Evolutionary conservation across 805 yeast species (phyloP), one percentile per base, ranked within the genome.

Genomic region (Candida yuanshanica): DNA sequence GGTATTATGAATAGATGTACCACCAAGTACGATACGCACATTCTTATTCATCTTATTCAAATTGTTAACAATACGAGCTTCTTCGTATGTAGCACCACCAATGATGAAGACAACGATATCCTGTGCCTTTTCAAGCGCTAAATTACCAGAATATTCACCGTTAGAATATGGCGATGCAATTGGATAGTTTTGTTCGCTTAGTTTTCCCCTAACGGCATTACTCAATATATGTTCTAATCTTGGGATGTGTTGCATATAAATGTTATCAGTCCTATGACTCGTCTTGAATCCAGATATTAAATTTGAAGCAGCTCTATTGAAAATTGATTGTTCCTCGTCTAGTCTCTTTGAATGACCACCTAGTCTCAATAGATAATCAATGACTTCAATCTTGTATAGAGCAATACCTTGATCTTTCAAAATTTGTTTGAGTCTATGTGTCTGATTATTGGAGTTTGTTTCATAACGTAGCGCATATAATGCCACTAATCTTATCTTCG

Each of bases 61-160:
- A 46, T 88, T 85, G 41, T 83, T 78, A 5, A 90, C 78, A 20
- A 89, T 63, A 46, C 96, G 74, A 0, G 95, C 86, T 59, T 93
- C 99, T 60, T 91, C 98, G 58, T 78, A 88, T 1, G 98, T 91
- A 2, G 76, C 83, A 13, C 99, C 99, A 6, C 97, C 98, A 38
- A 87, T 77, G 39, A 84, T 63, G 56, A 79, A 85, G 1, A 85
- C 66, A 4, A 85, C 71, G n/a, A 85, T 66, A 51, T 84, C 90
- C 52, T 81, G 85, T 1, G 75, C 69, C 21, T 68, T 65, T 22
- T 66, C 65, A 26, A 36, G 14, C 40, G 52, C 40, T 20, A 55
- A n/a, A 29, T 51, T 44, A n/a, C 34, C 39, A 16, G 39, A 39
- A 31, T 52, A 52, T n/a, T 48, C 40, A 6, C 41, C 35, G n/a